Percentiles rank a stretch among this genome's conserved stretches.
phyloP scores from a whole-genome alignment of 495 filamentous ascomycete species.

The Cudoniella acicularis region DNA sequence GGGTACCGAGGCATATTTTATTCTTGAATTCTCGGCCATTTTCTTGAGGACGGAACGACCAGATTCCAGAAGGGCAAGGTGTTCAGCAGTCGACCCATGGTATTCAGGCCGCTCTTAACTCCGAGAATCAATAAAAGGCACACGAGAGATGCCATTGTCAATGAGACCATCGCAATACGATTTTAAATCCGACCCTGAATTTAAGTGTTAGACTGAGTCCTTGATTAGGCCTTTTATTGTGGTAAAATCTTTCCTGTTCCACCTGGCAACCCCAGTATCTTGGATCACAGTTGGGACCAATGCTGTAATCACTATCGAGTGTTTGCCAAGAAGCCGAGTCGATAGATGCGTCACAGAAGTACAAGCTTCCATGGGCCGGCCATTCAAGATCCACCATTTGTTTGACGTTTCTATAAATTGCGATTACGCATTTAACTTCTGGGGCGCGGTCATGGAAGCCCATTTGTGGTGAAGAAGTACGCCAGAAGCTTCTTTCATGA shows the following conservation, averaged over 20 bases:
- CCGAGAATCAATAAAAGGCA: conserved; percentile 28
- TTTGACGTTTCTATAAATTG: too few relatives aligned
- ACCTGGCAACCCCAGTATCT: conserved; percentile 38
- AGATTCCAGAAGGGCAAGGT: too few relatives aligned
- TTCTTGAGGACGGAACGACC: too few relatives aligned
- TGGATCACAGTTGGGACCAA: conserved; percentile 38
- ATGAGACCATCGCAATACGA: conserved; percentile 26
- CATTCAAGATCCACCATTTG: conserved; percentile 37
- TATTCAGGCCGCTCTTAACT: too few relatives aligned
- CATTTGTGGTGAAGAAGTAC: conserved; percentile 35
- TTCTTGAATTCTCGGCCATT: too few relatives aligned
- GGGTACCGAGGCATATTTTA: conserved; percentile 31
- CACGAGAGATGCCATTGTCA: conserved; percentile 33
- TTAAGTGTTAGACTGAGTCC: conserved; percentile 15
- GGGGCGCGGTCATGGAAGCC: conserved; percentile 33
- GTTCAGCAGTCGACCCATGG: too few relatives aligned
- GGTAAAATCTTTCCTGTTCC: conserved; percentile 31
- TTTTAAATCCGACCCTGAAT: neutral
- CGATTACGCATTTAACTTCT: too few relatives aligned
- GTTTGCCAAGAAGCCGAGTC: conserved; percentile 25
- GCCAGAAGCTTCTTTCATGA: conserved; percentile 39
- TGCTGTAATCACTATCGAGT: conserved; percentile 35
- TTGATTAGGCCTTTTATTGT: conserved; percentile 28
- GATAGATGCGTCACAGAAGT: conserved; percentile 15
- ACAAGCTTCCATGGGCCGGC: conserved; percentile 42